These are phyloP conservation scores for Bullera alba DNA, from an alignment of 768 basidiomycete species.

Conservation along the genomic window DNA sequence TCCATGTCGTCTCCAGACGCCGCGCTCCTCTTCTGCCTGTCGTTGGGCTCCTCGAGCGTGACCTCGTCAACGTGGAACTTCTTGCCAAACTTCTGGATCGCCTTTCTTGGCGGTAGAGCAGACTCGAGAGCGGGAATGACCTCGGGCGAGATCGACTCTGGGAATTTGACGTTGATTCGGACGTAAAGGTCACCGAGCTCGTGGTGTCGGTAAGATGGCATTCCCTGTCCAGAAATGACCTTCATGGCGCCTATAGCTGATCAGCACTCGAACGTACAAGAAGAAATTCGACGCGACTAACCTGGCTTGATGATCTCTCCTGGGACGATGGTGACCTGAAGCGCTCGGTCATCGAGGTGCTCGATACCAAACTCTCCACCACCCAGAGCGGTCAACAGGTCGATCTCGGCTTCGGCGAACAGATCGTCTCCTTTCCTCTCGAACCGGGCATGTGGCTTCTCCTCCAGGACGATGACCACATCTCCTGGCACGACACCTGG, in stretches of 20 bases:
- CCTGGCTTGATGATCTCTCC: constrained; percentile 92
- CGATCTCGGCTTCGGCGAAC: constrained; percentile 76
- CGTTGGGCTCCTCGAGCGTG: constrained; percentile 69
- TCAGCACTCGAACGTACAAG: background rate
- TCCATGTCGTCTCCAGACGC: constrained; percentile 69
- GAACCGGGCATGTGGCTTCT: constrained; percentile 76
- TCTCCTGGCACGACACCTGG: constrained; percentile 86
- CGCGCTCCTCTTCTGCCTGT: constrained; percentile 54
- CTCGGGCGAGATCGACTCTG: constrained; percentile 64
- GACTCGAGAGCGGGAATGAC: constrained; percentile 68
- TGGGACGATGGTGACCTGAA: constrained; percentile 71
- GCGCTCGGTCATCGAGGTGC: constrained; percentile 86
- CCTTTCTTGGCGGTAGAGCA: constrained; percentile 72
- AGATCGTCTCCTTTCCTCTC: constrained; percentile 78
- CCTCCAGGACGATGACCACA: constrained; percentile 93
- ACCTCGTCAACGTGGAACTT: constrained; percentile 73
- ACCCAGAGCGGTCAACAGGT: constrained; percentile 84
- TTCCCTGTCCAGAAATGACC: constrained; percentile 88
- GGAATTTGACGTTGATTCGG: constrained; percentile 80
- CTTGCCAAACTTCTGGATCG: constrained; percentile 63
- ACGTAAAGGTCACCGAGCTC: constrained; percentile 90
- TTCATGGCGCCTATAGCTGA: constrained; percentile 66
- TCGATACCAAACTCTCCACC: constrained; percentile 84
- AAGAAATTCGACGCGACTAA: constrained; percentile 47
- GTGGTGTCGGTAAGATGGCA: constrained; percentile 98